Evolutionary conservation across 208 protist genomes (phyloP).

Genomic region (Phytomonas francai): DNA sequence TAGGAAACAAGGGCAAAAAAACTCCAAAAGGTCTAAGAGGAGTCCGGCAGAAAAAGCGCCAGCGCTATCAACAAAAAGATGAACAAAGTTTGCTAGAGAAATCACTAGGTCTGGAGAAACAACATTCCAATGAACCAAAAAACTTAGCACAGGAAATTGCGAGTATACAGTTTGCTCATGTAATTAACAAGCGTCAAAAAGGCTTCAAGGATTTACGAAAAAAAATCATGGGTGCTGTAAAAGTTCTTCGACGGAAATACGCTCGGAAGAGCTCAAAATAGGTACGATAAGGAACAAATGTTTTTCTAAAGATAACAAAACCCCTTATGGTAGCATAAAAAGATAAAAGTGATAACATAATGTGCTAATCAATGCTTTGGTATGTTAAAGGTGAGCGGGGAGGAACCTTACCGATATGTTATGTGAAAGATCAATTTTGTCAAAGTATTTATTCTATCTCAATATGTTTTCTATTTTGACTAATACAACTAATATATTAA

Average conservation of each 20-base stretch:
- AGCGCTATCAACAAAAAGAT: constrained; percentile 35
- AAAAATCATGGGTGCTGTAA: constrained; percentile 68
- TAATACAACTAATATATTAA: no score
- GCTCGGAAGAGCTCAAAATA: constrained; percentile 34
- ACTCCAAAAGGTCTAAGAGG: constrained; percentile 69
- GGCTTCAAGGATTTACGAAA: constrained; percentile 59
- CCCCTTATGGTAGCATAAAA: no score
- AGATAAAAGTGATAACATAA: no score
- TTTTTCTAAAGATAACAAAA: no score
- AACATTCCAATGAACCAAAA: constrained; percentile 23
- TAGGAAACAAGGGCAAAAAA: constrained; percentile 54
- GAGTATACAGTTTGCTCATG: constrained; percentile 56
- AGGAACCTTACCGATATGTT: no score
- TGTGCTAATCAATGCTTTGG: no score
- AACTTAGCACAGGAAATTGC: constrained; percentile 73
- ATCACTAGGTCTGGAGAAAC: constrained; percentile 42
- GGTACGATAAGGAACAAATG: neutral
- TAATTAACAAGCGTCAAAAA: constrained; percentile 73
- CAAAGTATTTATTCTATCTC: no score
- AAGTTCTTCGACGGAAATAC: constrained; percentile 44
- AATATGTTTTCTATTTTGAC: no score
- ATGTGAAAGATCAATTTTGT: no score
- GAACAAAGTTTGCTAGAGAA: constrained; percentile 53
- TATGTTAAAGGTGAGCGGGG: no score
- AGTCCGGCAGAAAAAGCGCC: constrained; percentile 54